Evolutionary conservation across 1,284 basidiomycete genomes (phyloP), one percentile per base, ranked within the genome.

Genomic region (Austroboletus niveus): DNA sequence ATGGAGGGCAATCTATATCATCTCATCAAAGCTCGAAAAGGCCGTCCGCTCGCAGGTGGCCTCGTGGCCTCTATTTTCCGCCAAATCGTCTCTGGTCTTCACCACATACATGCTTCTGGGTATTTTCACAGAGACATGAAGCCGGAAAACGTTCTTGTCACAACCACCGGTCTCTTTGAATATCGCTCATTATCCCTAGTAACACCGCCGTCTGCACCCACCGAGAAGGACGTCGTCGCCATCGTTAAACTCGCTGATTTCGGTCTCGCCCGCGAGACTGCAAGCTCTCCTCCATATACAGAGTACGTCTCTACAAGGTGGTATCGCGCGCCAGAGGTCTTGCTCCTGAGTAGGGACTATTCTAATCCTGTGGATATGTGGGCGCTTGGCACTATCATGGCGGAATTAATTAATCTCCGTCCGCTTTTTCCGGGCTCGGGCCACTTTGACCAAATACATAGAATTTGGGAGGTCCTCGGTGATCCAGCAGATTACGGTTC

Each of bases 91-190:
- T 76, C 82, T 11, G 97, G 97, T 32, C 80, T 99, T 35, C 79
- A 94, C 64, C 97, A 99, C 69, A 94, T 99, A 57, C 97, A 99
- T 71, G 69, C 77, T 15, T 78, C 88, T 45, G 96, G 96, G 52
- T 99, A 97, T 72, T 99, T 99, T 70, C 97, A 99, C 70, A 92
- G 97, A 49, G 97, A 99, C 72, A 96, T 99, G 93, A 99, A 99
- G 72, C 97, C 97, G 29, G 97, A 99, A 69, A 99, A 99, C 64
- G 85, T 99, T n/a, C 84, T 99, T 50, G 96, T 99, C 63, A 99
- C 97, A n/a, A 99, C 97, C 3, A 98, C 94, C 10, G 97, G 97
- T 24, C 80, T 98, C 46, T 89, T 89, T 59, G 94, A 98, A 72
- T 99, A 99, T 68, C 86, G 85, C n/a, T 81, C 91, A 8, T 75